Evolutionary conservation across 495 filamentous ascomycete genomes (phyloP), one percentile per base, ranked within the genome.

Genomic region (Talaromyces nanjingensis): DNA sequence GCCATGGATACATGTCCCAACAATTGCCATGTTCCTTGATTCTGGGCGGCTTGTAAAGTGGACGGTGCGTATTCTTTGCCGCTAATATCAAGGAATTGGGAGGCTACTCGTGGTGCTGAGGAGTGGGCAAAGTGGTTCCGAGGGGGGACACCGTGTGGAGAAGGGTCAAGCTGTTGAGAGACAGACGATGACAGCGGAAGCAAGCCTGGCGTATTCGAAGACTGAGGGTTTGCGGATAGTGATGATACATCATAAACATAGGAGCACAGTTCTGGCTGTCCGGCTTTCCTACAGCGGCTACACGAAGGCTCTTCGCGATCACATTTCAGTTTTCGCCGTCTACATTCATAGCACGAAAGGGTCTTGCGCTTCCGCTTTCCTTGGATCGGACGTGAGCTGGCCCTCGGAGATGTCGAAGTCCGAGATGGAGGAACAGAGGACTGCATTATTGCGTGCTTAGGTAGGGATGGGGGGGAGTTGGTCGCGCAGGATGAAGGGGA

Each of bases 271-370:
- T 70, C 52, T 6, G 68, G 63, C 22, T 66, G 66, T 39, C 68
- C 68, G 37, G 64, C 62, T 42, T 72, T 74, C 18, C 68, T 69
- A 63, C 73, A 78, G 27, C 71, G 71, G 20, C 65, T 69, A 67
- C 74, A 78, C 16, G 70, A 66, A 8, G 75, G 75, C 11, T 69
- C 68, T 25, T 58, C 62, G 20, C 72, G 72, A 59, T 77, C 76
- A 49, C 74, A 77, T 52, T 64, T 69, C 18, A 78, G 60, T 59
- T 78, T 78, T 20, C 74, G 73, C 7, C 65, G 66, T 25, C 74
- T 67, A 62, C 75, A 78, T 42, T 74, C 68, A 22, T 71, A 65
- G 64, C 75, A 77, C 2, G 75, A 66, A 33, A 73, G 66, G 12
- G 68, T 60, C 34, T 70, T 73, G 25, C 71, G 60, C 37, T 64